Evolutionary conservation across 2,329 filamentous ascomycete genomes (phyloP).

Genomic region (Paraphoma sp.): DNA sequence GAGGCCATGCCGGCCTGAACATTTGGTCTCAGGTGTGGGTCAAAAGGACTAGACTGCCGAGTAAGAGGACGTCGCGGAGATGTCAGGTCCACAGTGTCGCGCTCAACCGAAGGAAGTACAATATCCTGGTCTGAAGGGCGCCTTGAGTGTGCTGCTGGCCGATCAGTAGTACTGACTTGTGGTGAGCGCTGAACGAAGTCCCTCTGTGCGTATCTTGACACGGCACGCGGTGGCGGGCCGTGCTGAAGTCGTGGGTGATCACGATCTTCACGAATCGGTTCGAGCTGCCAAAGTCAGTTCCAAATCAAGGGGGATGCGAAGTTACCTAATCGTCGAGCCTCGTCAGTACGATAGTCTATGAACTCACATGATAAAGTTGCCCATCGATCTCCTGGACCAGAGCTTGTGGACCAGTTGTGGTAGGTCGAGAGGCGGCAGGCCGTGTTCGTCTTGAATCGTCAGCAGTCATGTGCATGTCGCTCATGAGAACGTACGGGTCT

Average conservation of each 20-base stretch:
- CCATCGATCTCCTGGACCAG: conserved; percentile 36
- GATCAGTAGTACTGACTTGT: conserved; percentile 19
- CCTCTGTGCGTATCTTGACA: conserved; percentile 17
- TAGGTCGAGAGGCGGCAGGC: conserved; percentile 12
- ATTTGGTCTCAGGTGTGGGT: conserved; percentile 8
- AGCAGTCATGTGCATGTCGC: conserved; percentile 7
- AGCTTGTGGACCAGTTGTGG: conserved; percentile 16
- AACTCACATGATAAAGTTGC: conserved; percentile 44
- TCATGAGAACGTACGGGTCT: conserved; percentile 25
- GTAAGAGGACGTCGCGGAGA: conserved; percentile 19
- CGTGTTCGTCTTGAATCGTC: conserved; percentile 23
- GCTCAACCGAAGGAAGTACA: conserved; percentile 44
- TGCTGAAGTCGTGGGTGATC: conserved; percentile 21
- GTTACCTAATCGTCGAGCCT: conserved; percentile 19
- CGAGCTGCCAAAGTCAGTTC: conserved; percentile 38
- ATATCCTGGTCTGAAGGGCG: conserved; percentile 40
- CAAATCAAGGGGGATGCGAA: conserved; percentile 1
- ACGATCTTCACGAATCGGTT: conserved; percentile 31
- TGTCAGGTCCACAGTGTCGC: conserved; percentile 27
- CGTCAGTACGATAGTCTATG: conserved; percentile 12
- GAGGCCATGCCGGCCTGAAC: conserved; percentile 14
- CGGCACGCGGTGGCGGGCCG: conserved; percentile 13
- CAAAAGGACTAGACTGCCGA: conserved; percentile 10
- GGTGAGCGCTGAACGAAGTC: conserved; percentile 15
- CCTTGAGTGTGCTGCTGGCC: conserved; percentile 20